These are phyloP conservation scores for Conoideocrella luteorostrata DNA, from an alignment of 2,329 filamentous ascomycete species.

Conservation along the genomic window DNA sequence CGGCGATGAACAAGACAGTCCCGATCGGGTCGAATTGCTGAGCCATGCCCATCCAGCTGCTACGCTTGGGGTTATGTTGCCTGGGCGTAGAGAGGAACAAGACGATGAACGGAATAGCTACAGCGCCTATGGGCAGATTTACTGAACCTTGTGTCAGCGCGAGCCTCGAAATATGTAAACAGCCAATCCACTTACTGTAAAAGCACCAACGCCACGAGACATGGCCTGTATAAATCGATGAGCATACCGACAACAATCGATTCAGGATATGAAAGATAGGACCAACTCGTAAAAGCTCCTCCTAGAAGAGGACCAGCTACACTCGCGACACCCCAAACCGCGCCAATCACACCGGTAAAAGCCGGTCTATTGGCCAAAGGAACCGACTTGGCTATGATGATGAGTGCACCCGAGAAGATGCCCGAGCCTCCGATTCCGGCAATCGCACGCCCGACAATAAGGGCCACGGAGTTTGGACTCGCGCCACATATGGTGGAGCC, in stretches of 20 bases:
- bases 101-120: background rate
- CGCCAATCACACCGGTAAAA: background rate
- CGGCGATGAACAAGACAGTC: constrained; percentile 22
- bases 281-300: background rate
- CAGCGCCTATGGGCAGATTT: background rate
- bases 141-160: background rate
- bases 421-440: background rate
- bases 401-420: background rate
- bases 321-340: background rate
- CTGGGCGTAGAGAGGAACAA: background rate
- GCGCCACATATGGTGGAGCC: no score
- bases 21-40: background rate
- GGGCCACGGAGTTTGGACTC: no score
- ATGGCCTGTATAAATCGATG: no score
- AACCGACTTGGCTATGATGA: no score
- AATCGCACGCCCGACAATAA: background rate
- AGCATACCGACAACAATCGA: no score
- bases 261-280: background rate
- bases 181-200: background rate
- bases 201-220: background rate
- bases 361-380: no score
- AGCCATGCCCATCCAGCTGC: background rate
- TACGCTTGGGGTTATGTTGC: background rate
- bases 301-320: background rate
- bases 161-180: background rate